These are phyloP conservation scores for Saturnispora galanensis DNA, from an alignment of 805 yeast genomes.

Conservation along the genomic window DNA sequence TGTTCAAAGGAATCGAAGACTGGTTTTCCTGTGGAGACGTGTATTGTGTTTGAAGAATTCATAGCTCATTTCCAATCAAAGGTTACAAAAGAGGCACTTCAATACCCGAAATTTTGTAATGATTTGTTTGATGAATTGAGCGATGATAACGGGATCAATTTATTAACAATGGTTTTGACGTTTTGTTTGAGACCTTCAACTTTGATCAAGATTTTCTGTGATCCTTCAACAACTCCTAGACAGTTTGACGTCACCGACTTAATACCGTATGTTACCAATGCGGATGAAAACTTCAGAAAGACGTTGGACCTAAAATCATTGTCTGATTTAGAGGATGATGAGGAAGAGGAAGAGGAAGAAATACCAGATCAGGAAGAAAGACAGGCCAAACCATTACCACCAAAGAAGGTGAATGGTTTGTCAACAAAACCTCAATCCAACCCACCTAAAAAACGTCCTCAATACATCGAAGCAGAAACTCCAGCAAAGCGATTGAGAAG, in stretches of 20 bases:
- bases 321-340: slow-evolving; percentile 1
- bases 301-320: not conserved
- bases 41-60: slow-evolving; percentile 21
- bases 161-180: slow-evolving; percentile 21
- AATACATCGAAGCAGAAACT: too few species aligned
- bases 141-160: slow-evolving; percentile 22
- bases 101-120: slow-evolving; percentile 17
- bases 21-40: slow-evolving; percentile 19
- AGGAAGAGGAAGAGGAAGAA: slow-evolving; percentile 7
- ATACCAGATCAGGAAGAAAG: not conserved
- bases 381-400: slow-evolving; percentile 4
- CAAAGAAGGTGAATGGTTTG: not conserved
- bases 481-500: slow-evolving; percentile 3
- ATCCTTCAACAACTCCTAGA: slow-evolving; percentile 16
- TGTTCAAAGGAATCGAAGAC: slow-evolving; percentile 15
- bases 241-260: slow-evolving; percentile 23
- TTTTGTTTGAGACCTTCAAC: slow-evolving; percentile 20
- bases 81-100: slow-evolving; percentile 20
- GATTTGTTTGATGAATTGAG: slow-evolving; percentile 20
- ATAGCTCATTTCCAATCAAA: slow-evolving; percentile 21
- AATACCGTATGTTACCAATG: slow-evolving; percentile 16
- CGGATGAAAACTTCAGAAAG: slow-evolving; percentile 14
- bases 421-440: not conserved
- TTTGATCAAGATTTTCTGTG: slow-evolving; percentile 16
- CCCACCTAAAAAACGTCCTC: not conserved